Conservation (phyloP, 2,329 filamentous ascomycete genomes). For the Microsporum audouinii region DNA sequence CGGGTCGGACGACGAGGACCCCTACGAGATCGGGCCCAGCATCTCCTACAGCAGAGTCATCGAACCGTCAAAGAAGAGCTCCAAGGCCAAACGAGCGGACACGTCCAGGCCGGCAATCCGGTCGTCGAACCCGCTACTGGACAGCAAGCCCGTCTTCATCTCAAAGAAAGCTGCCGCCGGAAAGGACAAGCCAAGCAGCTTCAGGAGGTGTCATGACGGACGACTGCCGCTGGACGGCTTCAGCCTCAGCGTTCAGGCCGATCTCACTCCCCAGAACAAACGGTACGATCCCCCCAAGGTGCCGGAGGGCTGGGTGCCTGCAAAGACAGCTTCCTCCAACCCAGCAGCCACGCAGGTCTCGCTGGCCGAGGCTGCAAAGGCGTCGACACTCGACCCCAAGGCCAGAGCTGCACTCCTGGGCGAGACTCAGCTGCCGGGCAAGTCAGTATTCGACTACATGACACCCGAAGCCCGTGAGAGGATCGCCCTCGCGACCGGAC, state of each 20-base stretch:
- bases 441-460: slow-evolving; percentile 92
- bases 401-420: slow-evolving; percentile 69
- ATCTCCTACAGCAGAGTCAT: slow-evolving; percentile 78
- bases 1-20: slow-evolving; percentile 89
- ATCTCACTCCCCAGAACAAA: slow-evolving; percentile 27
- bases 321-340: slow-evolving; percentile 34
- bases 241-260: slow-evolving; percentile 49
- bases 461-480: slow-evolving; percentile 65
- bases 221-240: slow-evolving; percentile 72
- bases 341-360: slow-evolving; percentile 45
- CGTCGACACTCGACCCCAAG: slow-evolving; percentile 62
- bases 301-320: slow-evolving; percentile 57
- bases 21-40: slow-evolving; percentile 80
- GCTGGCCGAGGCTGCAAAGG: slow-evolving; percentile 64
- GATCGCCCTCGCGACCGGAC: slow-evolving; percentile 65
- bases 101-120: slow-evolving; percentile 33
- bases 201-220: slow-evolving; percentile 71
- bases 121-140: slow-evolving; percentile 52
- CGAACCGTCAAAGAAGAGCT: slow-evolving; percentile 68
- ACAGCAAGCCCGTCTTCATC: slow-evolving; percentile 61
- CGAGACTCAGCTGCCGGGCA: slow-evolving; percentile 69
- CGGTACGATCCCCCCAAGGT: slow-evolving; percentile 35
- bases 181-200: slow-evolving; percentile 31
- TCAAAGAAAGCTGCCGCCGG: slow-evolving; percentile 49
- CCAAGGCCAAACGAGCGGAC: slow-evolving; percentile 37